Evolutionary conservation across 1,139 yeast species (phyloP), one percentile per base, ranked within the genome.

Genomic region (Torulaspora pretoriensis): DNA sequence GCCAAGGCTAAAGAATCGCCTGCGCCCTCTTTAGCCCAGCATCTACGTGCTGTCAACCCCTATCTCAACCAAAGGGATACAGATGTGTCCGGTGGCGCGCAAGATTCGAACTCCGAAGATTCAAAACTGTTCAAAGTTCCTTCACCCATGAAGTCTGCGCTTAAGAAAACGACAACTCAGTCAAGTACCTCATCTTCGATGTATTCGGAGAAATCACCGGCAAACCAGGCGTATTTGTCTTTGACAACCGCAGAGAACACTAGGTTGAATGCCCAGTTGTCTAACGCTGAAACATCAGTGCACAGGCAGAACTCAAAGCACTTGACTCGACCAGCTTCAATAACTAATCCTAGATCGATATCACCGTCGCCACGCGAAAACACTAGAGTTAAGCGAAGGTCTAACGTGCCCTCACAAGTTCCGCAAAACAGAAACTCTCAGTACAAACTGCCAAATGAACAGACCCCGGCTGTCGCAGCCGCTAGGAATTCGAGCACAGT

Each of bases 171-270:
- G 16, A 65, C 71, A 12, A 56, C 49, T 3, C 47, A 47, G 6
- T 32, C 46, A 9, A 39, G 52, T n/a, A 43, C 42, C 8, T 23
- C 52, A 2, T 45, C 51, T 6, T 43, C 52, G 2, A 31, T 40
- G 14, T 48, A 51, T 38, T 30, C 49, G 7, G 46, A 48, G 32
- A 41, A 41, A 23, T 57, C 63, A 2, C 75, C 83, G 3, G 83
- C 84, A 0, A 75, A 70, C 39, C 77, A 75, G 50, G 89, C 84
- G 0, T 82, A 83, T 54, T 62, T 82, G 39, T 80, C 87, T 0
- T 65, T 82, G 44, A 75, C 89, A 1, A 83, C 94, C 0, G 89
- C 90, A 1, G 89, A 83, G 59, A 83, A 83, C 61, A 83, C 94
- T 0, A 72, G 89, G 48, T 59, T 82, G 46, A 83, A 83, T 62